A percentile compares a stretch with the other conserved stretches of the same genome.
phyloP scores from a whole-genome alignment of 306 rosid genomes.

The Boehmeria nivea region DNA sequence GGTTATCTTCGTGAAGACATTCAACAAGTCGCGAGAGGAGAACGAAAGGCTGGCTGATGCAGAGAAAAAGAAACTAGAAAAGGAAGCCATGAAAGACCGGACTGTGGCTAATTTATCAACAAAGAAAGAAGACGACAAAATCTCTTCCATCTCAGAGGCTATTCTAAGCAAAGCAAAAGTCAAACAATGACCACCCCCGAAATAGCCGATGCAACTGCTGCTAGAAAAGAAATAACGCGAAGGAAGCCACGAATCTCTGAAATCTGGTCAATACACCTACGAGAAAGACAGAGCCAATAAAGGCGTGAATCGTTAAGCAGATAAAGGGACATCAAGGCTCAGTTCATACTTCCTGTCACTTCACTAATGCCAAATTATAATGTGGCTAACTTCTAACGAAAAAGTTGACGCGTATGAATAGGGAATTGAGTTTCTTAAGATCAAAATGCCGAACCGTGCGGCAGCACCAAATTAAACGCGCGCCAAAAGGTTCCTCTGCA shows the following conservation, averaged over 20 bases:
- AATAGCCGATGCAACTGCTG: conserved; percentile 35
- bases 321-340: not conserved
- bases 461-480: too few species aligned
- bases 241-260: conserved; percentile 72
- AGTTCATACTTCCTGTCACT: too few species aligned
- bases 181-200: not conserved
- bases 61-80: conserved; percentile 80
- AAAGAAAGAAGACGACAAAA: conserved; percentile 33
- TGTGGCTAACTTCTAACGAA: not conserved
- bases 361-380: not conserved
- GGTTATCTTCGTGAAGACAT: conserved; percentile 72
- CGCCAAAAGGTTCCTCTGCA: too few species aligned
- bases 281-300: conserved; percentile 28
- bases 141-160: conserved; percentile 13
- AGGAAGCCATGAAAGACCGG: conserved; percentile 87
- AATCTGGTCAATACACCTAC: conserved; percentile 15
- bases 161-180: conserved; percentile 13
- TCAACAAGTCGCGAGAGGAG: conserved; percentile 92
- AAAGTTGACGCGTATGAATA: not conserved
- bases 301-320: conserved; percentile 1
- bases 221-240: conserved; percentile 68
- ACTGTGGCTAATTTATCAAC: conserved; percentile 31
- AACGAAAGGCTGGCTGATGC: conserved; percentile 80
- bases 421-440: not conserved
- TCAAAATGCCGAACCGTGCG: too few species aligned